Percentiles rank a stretch among this genome's conserved stretches.
These are phyloP conservation scores for Adansonia gregorii DNA, from an alignment of 441 rosid genomes.

Conservation along the genomic window DNA sequence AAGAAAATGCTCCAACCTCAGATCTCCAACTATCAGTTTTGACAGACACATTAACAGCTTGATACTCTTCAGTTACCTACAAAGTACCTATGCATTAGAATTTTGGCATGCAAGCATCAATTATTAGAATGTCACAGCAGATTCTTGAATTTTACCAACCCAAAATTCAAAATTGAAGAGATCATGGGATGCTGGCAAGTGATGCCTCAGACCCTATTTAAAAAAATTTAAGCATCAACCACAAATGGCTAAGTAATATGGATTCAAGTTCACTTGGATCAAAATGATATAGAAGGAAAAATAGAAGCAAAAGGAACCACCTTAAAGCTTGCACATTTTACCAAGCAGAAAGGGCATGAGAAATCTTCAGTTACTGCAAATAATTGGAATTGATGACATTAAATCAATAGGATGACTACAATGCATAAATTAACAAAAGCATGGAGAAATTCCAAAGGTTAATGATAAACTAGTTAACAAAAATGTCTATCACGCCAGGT, in stretches of 20 bases:
- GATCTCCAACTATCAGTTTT: slow-evolving; percentile 74
- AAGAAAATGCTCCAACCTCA: slow-evolving; percentile 64
- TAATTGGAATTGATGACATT: slow-evolving; percentile 28
- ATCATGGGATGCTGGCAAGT: slow-evolving; percentile 90
- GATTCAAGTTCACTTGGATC: slow-evolving; percentile 29
- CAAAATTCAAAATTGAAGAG: slow-evolving; percentile 95
- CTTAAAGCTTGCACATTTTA: slow-evolving; percentile 94
- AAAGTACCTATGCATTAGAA: slow-evolving; percentile 31
- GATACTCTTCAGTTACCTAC: slow-evolving; percentile 90
- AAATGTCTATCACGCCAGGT: background rate
- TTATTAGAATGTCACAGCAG: slow-evolving; percentile 29
- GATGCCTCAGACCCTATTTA: slow-evolving; percentile 81
- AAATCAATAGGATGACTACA: slow-evolving; percentile 23
- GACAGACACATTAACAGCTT: slow-evolving; percentile 90
- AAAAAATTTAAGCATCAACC: slow-evolving; percentile 12
- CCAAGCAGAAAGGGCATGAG: slow-evolving; percentile 96
- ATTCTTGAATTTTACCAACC: slow-evolving; percentile 90
- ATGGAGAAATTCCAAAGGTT: slow-evolving; percentile 1
- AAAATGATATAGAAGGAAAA: slow-evolving; percentile 25
- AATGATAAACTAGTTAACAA: background rate
- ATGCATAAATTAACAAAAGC: slow-evolving; percentile 10
- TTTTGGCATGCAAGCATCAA: slow-evolving; percentile 27
- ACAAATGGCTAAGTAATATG: slow-evolving; percentile 19
- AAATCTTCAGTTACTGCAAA: slow-evolving; percentile 98
- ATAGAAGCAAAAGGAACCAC: slow-evolving; percentile 38